Evolutionary conservation across 1,139 yeast genomes (phyloP).

Genomic region (Zhuliangozyma parablackwelliae): DNA sequence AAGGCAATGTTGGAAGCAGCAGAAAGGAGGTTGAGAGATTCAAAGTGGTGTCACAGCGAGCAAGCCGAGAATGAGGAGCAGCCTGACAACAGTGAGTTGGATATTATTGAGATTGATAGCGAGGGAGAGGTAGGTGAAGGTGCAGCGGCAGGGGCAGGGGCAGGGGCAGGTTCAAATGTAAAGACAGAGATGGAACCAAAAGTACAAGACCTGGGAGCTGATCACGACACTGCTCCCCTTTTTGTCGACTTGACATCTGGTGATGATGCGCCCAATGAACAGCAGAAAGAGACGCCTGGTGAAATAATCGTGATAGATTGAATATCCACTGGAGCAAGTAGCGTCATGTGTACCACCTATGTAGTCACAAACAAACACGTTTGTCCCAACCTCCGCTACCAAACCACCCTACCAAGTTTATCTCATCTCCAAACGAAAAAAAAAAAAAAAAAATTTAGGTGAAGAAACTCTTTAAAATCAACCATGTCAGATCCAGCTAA

Average conservation of each 20-base stretch:
- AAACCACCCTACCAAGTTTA: not conserved
- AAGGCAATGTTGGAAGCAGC: conserved; percentile 65
- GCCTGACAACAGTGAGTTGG: conserved; percentile 33
- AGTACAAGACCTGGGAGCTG: not conserved
- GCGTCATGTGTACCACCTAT: no score
- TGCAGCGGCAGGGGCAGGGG: not conserved
- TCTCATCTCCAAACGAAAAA: not conserved
- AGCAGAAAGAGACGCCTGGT: no score
- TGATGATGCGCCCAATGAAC: no score
- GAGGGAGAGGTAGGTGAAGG: not conserved
- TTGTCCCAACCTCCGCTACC: no score
- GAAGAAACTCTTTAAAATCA: not conserved
- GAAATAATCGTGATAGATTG: no score
- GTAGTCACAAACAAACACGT: no score
- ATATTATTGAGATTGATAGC: conserved; percentile 16
- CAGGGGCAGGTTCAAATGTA: not conserved
- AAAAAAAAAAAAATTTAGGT: not conserved
- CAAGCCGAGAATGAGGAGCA: conserved; percentile 18
- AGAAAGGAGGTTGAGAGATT: conserved; percentile 54
- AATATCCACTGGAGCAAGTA: no score
- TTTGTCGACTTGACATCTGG: no score
- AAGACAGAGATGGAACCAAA: not conserved
- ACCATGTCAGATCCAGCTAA: conserved; percentile 10
- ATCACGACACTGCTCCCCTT: no score
- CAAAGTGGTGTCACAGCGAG: conserved; percentile 47